Conservation (phyloP, 2,329 filamentous ascomycete genomes). For the Chaetomiaceae sp. region DNA sequence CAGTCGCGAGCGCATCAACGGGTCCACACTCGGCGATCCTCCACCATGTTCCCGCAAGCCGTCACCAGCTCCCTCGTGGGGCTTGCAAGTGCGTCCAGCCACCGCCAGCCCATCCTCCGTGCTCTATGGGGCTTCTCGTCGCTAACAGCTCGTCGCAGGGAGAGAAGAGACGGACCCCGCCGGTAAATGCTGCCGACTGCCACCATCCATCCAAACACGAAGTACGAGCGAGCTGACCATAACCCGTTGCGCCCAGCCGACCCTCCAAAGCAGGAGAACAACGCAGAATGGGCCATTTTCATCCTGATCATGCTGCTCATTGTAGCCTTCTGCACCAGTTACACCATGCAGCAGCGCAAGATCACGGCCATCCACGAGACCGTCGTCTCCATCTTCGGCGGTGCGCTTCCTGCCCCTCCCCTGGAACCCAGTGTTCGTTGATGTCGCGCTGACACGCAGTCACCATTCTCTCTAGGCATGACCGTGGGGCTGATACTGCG, state of each 20-base stretch:
- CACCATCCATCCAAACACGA: neutral
- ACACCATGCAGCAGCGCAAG: conserved; percentile 92
- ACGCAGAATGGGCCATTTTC: conserved; percentile 94
- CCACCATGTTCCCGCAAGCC: conserved; percentile 32
- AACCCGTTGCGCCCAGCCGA: conserved; percentile 47
- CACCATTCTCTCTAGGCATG: conserved; percentile 63
- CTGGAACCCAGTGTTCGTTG: neutral
- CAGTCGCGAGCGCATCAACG: conserved; percentile 4
- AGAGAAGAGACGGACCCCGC: conserved; percentile 43
- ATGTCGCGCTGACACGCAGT: neutral
- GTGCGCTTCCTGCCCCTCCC: conserved; percentile 37
- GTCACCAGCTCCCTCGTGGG: conserved; percentile 33
- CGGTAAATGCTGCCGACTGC: conserved; percentile 33
- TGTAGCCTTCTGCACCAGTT: conserved; percentile 91
- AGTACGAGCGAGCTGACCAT: conserved; percentile 3
- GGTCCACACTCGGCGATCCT: conserved; percentile 7
- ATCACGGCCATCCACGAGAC: conserved; percentile 98
- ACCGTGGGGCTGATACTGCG: conserved; percentile 84
- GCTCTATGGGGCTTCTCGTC: neutral
- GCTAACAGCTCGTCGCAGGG: conserved; percentile 30
- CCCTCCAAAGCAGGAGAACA: conserved; percentile 85
- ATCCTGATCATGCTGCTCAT: conserved; percentile 94
- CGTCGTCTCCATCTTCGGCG: conserved; percentile 95
- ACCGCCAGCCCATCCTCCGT: neutral
- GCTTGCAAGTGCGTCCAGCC: conserved; percentile 35